Base-by-base conservation (phyloP, 2,329 filamentous ascomycete species). In the Didymella segeticola region DNA sequence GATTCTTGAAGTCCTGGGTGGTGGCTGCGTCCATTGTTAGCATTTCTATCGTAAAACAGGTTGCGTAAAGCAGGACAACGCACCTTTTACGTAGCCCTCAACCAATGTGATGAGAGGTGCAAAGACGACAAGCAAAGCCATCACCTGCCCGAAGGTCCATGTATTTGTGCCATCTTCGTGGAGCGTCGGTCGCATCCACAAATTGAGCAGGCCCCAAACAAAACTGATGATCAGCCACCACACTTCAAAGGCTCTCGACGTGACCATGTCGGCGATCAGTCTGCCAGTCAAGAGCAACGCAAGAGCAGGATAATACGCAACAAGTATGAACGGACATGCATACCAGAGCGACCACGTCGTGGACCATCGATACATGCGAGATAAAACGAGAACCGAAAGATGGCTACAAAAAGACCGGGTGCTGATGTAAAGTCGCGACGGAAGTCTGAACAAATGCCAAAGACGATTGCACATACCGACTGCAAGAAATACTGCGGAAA, bases 71-170 rank as follows among this genome's bases (percentile, higher is more conserved):
- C 5, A 23, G 17, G 12, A 10, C 9, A 29, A 48, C 22, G 12
- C 22, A 51, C 39, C 39, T 43, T 43, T 51, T 9, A 31, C 26
- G 20, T 51, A 51, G 3, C 47, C 47, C 8, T 58, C 55, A 5
- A 54, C 23, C 7, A 51, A 27, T 23, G 47, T 39, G 6, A 51
- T 25, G 6, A 58, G 10, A 5, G 52, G 56, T 5, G 52, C 52
- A 12, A 55, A 19, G 2, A 58, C 31, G 2, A 58, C 27, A 2
- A 56, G 43, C 27, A 58, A 12, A 14, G 52, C 43, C 19, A 56
- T 49, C 2, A 58, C 43, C 37, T 58, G 56, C 2, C 51, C 56
- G 23, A 58, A 58, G 0, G 51, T 58, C 52, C 56, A 58, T 6
- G 37, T 48, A 10, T 47, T 22, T 15, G 30, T 47, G 12, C 39